phyloP scores from a whole-genome alignment of 1,284 basidiomycete genomes.

The Sanguinoderma infundibulare region DNA sequence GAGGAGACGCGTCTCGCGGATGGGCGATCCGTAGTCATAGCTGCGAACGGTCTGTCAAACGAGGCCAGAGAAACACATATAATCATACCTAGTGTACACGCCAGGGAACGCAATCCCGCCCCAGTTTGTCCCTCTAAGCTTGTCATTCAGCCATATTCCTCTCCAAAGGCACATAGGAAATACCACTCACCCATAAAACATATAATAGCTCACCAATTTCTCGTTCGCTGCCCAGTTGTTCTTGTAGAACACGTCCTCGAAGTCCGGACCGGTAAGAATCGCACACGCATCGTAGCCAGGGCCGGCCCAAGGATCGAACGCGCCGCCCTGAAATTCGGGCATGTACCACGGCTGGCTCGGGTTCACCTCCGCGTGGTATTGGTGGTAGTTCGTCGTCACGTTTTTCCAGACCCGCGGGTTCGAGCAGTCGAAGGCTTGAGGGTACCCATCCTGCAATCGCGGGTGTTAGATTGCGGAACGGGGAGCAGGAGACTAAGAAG shows the following conservation, averaged over 20 bases:
- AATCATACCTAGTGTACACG: conserved; percentile 52
- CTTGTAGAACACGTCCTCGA: conserved; percentile 76
- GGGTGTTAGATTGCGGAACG: neutral
- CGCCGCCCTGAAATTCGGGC: conserved; percentile 59
- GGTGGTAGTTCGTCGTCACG: conserved; percentile 58
- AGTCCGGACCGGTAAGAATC: conserved; percentile 69
- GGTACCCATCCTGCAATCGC: conserved; percentile 59
- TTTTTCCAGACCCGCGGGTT: conserved; percentile 63
- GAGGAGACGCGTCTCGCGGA: conserved; percentile 68
- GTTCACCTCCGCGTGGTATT: conserved; percentile 61
- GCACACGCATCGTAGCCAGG: conserved; percentile 59
- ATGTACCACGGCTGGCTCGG: conserved; percentile 68
- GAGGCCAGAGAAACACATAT: no score
- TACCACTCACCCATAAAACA: conserved; percentile 66
- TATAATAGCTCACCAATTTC: conserved; percentile 80
- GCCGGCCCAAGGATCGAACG: conserved; percentile 78
- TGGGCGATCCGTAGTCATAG: conserved; percentile 73
- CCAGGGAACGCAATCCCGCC: conserved; percentile 72
- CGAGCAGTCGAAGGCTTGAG: conserved; percentile 76
- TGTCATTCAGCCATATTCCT: neutral
- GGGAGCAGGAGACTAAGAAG: neutral
- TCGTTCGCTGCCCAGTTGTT: conserved; percentile 79
- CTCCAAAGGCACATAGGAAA: no score
- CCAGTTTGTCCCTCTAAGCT: conserved; percentile 77
- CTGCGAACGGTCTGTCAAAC: conserved; percentile 11